These are phyloP conservation scores for Gossypium davidsonii DNA, from an alignment of 441 rosid genomes.

Conservation along the genomic window DNA sequence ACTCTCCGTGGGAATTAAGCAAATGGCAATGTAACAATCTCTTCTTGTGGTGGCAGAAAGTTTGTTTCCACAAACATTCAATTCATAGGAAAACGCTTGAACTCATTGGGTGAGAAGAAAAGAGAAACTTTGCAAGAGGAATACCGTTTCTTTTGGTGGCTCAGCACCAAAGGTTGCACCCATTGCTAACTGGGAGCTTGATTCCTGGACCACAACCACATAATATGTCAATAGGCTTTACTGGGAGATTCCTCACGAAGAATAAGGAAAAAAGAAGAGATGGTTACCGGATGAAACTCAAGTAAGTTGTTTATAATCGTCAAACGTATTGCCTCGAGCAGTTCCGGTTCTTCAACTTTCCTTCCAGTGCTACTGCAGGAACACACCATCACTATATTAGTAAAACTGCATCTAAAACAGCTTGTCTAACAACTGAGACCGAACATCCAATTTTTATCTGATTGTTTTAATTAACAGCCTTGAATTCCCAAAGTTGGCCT, in stretches of 20 bases:
- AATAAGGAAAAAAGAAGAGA: conserved; percentile 15
- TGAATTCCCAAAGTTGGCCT: background rate
- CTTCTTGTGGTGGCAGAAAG: background rate
- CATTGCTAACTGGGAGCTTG: conserved; percentile 92
- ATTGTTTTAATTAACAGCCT: too few relatives aligned
- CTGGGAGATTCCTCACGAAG: background rate
- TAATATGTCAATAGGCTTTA: conserved; percentile 15
- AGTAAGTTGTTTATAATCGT: conserved; percentile 85
- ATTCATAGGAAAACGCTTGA: background rate
- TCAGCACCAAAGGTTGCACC: conserved; percentile 84
- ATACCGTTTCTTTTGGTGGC: conserved; percentile 59
- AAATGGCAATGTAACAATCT: background rate
- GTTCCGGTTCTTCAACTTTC: conserved; percentile 89
- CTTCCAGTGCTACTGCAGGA: conserved; percentile 75
- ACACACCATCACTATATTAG: conserved; percentile 11
- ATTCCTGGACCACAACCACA: conserved; percentile 62
- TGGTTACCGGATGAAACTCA: conserved; percentile 81
- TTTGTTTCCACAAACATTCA: background rate
- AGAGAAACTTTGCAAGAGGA: background rate
- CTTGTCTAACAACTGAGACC: background rate
- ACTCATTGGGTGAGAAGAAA: background rate
- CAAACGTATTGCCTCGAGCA: conserved; percentile 94
- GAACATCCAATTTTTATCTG: background rate
- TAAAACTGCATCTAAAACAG: conserved; percentile 4
- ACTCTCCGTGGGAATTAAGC: background rate